Evolutionary conservation across 805 yeast species (phyloP), one percentile per base, ranked within the genome.

Genomic region (Pichia pseudocactophila): DNA sequence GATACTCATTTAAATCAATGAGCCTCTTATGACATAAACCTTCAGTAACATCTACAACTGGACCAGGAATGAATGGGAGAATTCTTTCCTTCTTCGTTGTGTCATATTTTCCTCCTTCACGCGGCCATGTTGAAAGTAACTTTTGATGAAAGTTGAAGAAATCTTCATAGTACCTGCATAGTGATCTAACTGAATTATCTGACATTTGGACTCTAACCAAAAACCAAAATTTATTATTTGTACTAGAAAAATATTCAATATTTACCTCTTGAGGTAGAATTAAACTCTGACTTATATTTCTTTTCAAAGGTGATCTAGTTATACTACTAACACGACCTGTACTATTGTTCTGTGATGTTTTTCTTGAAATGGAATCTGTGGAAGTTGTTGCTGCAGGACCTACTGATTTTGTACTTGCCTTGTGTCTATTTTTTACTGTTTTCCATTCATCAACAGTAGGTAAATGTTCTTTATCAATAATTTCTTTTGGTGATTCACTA

Each of bases 361-460:
- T 38, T 32, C 52, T 47, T 18, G 49, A 37, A 36, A 41, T 16
- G 27, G 16, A 20, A 34, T 27, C 30, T 37, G 26, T 35, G 30
- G 17, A 22, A 18, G n/a, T 10, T 8, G 13, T 19, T 16, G 13
- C 17, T 36, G 31, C n/a, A 6, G 7, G 30, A 2, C 65, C 65
- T n/a, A 61, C 65, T 3, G 50, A 41, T 45, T 56, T 85, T 30
- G 89, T 80, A 49, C 86, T 78, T 2, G 96, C 96, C 63, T 90
- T 90, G 62, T 92, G 94, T 59, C 78, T 84, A 13, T 96, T 95
- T 25, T 92, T 87, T 50, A 77, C 77, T 41, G 74, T 76, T 63
- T 92, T 92, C 99, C 99, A 92, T 58, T 88, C 92, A 49, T 88
- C 96, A 15, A 92, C 96, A 0, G 89, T 79, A 13, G 99, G 98